A percentile compares a stretch with the other conserved stretches of the same genome.
These are phyloP conservation scores for Phaeoacremonium minimum DNA, from an alignment of 2,329 filamentous ascomycete species.

Conservation along the genomic window DNA sequence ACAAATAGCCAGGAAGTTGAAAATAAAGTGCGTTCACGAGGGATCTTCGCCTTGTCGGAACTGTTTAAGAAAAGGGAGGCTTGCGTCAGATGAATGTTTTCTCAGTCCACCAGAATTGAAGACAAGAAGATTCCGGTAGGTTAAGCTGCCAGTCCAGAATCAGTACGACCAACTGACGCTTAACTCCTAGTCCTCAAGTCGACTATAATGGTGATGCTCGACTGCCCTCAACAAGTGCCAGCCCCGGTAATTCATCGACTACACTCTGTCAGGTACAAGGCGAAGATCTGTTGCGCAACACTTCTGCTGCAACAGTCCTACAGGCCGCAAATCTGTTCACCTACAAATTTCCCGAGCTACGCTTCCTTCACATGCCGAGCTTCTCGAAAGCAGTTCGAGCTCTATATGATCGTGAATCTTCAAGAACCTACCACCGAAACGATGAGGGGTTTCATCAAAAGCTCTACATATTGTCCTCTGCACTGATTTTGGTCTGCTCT, in stretches of 20 bases:
- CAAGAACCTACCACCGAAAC: constrained; percentile 4
- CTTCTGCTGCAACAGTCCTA: background rate
- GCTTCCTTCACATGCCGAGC: constrained; percentile 8
- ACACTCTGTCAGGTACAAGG: background rate
- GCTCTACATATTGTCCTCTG: background rate
- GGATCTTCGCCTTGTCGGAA: constrained; percentile 6
- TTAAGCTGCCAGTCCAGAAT: background rate
- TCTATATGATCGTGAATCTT: background rate
- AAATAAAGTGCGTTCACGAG: constrained; percentile 8
- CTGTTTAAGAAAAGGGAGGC: constrained; percentile 4
- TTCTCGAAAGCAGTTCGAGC: constrained; percentile 2
- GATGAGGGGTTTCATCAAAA: background rate
- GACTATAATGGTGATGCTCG: too few species aligned
- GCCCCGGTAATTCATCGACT: background rate
- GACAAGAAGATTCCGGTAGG: background rate
- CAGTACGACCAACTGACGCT: background rate
- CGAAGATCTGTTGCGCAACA: background rate
- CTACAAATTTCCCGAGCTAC: constrained; percentile 8
- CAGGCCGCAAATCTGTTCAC: constrained; percentile 1
- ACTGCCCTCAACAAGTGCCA: too few species aligned
- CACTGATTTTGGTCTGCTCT: background rate
- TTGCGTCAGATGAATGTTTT: background rate
- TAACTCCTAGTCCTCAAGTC: too few species aligned
- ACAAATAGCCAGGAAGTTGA: constrained; percentile 1
- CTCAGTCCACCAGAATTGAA: constrained; percentile 1